Base-by-base conservation (phyloP, 768 basidiomycete genomes). In the Candolleomyces eurysporus region DNA sequence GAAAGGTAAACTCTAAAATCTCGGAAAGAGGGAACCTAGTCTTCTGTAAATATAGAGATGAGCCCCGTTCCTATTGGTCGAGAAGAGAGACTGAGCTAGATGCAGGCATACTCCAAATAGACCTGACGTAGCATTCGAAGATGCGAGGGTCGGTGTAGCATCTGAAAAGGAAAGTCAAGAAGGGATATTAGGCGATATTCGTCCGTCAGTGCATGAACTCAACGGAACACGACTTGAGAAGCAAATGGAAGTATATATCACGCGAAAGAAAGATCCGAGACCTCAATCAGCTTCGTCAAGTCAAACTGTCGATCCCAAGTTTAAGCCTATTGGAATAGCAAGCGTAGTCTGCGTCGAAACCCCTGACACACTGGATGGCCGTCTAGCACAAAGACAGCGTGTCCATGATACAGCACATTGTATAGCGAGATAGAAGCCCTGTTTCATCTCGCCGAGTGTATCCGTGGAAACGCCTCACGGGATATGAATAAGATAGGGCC, bases 1-100 rank as follows among this genome's bases (percentile, higher is more conserved):
- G 10, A 16, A 21, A 56, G 52, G 5, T 4, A 36, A 16, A 22
- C n/a, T 54, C 54, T 56, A 56, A 40, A 56, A 56, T 56, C 54
- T 56, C 54, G 54, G 54, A 43, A 21, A 42, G n/a, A 16, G 40
- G 26, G 54, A 56, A 56, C 21, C 54, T 42, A 36, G 54, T 39
- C 10, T 11, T 19, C 40, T 56, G 36, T 56, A 56, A 21, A 19
- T 3, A 36, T 36, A 36, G 8, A 36, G 36, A 8, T 36, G 36
- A 14, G 14, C 42, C 11, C n/a, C n/a, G 16, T n/a, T n/a, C 40
- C 40, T 16, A 56, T 56, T 56, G 54, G 54, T 19, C 21, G 54
- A 31, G 52, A 54, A 54, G 52, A 30, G 14, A 32, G 6, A 32
- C 10, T n/a, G 40, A 42, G n/a, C 36, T 56, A 36, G 13, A 17